A percentile compares a stretch with the other conserved stretches of the same genome.
Evolutionary conservation across 164 flowering plant species (phyloP).

Genomic region (Stephania yunnanensis): DNA sequence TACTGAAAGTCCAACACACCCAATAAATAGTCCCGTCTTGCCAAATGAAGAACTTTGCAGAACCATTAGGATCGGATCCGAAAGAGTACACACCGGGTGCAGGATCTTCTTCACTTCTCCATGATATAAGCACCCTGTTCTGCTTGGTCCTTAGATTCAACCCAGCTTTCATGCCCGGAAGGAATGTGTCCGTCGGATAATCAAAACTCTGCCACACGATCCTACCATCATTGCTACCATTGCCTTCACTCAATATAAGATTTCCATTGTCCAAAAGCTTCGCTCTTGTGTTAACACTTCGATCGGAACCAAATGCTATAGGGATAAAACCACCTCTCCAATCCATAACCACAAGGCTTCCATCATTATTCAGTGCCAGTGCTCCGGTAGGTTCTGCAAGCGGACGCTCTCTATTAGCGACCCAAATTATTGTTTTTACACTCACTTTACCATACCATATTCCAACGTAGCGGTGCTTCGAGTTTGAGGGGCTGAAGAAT

Average conservation of each 20-base stretch:
- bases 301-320: neutral
- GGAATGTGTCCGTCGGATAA: slow-evolving; percentile 5
- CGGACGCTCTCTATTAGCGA: slow-evolving; percentile 11
- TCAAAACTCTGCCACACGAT: slow-evolving; percentile 13
- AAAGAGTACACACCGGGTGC: slow-evolving; percentile 4
- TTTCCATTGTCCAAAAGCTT: slow-evolving; percentile 10
- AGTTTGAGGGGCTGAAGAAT: slow-evolving; percentile 3
- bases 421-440: slow-evolving; percentile 5
- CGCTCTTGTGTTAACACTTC: neutral
- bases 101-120: slow-evolving; percentile 8
- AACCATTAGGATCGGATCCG: slow-evolving; percentile 7
- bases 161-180: slow-evolving; percentile 10
- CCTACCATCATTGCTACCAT: neutral
- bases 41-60: slow-evolving; percentile 1
- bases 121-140: neutral
- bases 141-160: slow-evolving; percentile 4
- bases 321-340: neutral
- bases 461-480: slow-evolving; percentile 5
- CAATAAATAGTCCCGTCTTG: neutral
- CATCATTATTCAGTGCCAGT: neutral
- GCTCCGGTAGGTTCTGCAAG: neutral
- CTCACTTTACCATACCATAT: slow-evolving; percentile 7
- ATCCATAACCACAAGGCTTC: slow-evolving; percentile 6
- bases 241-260: slow-evolving; percentile 3
- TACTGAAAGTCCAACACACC: neutral